Percentiles rank a stretch among this genome's conserved stretches.
Conservation (phyloP, 2,329 filamentous ascomycete species). For the Calonectria ilicicola region DNA sequence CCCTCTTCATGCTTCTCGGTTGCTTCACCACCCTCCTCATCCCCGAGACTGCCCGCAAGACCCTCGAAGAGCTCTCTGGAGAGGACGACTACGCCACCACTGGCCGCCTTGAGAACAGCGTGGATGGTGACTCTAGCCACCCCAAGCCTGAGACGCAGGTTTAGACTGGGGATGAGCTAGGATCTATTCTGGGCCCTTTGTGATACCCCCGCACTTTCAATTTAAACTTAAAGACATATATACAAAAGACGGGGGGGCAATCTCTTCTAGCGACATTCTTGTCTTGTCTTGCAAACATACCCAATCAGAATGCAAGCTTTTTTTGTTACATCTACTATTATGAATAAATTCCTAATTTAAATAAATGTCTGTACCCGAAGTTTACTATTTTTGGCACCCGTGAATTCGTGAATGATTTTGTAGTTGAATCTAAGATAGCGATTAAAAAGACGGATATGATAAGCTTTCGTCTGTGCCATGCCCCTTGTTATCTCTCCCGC, state of each 20-base stretch:
- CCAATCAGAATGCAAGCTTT: constrained; percentile 18
- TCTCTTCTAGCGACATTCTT: constrained; percentile 18
- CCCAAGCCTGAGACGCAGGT: constrained; percentile 31
- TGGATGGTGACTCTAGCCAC: constrained; percentile 27
- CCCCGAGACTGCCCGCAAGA: constrained; percentile 80
- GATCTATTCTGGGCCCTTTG: not conserved
- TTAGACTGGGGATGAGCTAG: constrained; percentile 8
- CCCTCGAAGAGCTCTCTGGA: constrained; percentile 72
- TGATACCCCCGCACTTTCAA: constrained; percentile 10
- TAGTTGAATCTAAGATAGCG: not conserved
- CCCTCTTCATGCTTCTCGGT: constrained; percentile 82
- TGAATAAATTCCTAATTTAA: constrained; percentile 19
- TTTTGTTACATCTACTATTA: constrained; percentile 7
- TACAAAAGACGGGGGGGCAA: constrained; percentile 16
- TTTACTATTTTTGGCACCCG: not conserved
- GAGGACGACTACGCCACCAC: constrained; percentile 48
- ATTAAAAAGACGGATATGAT: not conserved
- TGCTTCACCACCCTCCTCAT: constrained; percentile 77
- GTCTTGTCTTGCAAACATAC: constrained; percentile 22
- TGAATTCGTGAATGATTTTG: not conserved
- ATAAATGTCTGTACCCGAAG: not conserved
- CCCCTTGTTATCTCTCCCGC: not conserved
- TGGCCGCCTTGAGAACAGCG: not conserved
- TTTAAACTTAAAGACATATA: not conserved
- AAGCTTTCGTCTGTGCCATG: not conserved